Evolutionary conservation across 345 rosid species (phyloP).

Genomic region (Linum trigynum): DNA sequence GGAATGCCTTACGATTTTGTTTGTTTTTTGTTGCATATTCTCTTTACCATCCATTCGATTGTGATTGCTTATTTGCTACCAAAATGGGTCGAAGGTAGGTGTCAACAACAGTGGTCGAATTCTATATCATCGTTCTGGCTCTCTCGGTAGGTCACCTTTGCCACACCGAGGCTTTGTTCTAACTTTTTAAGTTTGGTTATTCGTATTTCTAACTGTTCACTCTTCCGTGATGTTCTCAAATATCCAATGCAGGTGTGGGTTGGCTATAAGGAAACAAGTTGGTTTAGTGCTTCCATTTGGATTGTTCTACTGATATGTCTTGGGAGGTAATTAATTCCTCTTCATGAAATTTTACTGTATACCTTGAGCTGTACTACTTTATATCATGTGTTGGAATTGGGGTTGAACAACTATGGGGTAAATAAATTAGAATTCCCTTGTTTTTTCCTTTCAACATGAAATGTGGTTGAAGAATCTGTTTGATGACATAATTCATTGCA

Average conservation of each 20-base stretch:
- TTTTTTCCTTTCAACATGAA: too few relatives aligned
- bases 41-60: neutral
- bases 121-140: constrained; percentile 54
- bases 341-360: neutral
- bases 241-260: constrained; percentile 51
- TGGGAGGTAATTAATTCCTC: constrained; percentile 51
- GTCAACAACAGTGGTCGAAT: constrained; percentile 55
- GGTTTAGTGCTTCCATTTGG: constrained; percentile 57
- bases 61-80: neutral
- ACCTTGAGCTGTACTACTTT: neutral
- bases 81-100: constrained; percentile 53
- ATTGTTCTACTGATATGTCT: constrained; percentile 54
- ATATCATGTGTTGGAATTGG: neutral
- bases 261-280: constrained; percentile 70
- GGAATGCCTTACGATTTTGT: neutral
- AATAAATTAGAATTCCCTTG: too few relatives aligned
- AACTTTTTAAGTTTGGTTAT: too few relatives aligned
- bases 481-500: too few relatives aligned
- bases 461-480: too few relatives aligned
- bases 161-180: neutral
- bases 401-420: neutral
- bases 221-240: constrained; percentile 3
- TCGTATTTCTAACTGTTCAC: neutral
- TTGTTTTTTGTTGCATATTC: neutral
- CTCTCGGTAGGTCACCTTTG: constrained; percentile 48